phyloP scores from a whole-genome alignment of 345 rosid genomes.

The Citrus sinensis region DNA sequence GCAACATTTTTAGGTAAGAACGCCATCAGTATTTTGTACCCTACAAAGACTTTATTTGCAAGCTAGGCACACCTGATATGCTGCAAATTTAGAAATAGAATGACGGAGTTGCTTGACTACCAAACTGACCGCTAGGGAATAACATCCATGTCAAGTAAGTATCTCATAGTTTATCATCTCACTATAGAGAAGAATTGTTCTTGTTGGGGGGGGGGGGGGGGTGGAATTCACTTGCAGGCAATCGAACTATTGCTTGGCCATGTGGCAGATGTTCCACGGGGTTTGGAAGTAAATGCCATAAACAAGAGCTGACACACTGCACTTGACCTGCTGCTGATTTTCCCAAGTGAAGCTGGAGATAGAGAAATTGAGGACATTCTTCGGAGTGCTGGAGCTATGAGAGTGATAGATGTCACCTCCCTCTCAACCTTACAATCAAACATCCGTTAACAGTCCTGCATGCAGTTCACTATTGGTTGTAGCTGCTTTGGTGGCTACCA shows the following conservation, averaged over 20 bases:
- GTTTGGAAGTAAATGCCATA: constrained; percentile 37
- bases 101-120: not conserved
- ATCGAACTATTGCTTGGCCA: constrained; percentile 36
- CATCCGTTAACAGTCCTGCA: constrained; percentile 1
- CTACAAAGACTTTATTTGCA: not conserved
- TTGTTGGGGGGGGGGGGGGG: no score
- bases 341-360: constrained; percentile 65
- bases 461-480: constrained; percentile 39
- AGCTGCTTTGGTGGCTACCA: constrained; percentile 53
- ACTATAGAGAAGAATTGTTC: not conserved
- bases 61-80: not conserved
- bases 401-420: constrained; percentile 17
- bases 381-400: constrained; percentile 34
- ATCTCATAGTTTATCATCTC: not conserved
- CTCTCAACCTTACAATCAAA: not conserved
- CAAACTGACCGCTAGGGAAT: not conserved
- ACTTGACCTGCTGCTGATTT: constrained; percentile 37
- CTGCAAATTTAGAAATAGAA: not conserved
- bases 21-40: not conserved
- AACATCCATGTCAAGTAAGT: not conserved
- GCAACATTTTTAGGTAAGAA: not conserved
- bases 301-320: constrained; percentile 46
- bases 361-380: constrained; percentile 46
- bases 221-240: constrained; percentile 26
- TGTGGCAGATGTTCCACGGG: constrained; percentile 12